Evolutionary conservation across 768 basidiomycete genomes (phyloP).

Genomic region (Leccinum rimulosum): DNA sequence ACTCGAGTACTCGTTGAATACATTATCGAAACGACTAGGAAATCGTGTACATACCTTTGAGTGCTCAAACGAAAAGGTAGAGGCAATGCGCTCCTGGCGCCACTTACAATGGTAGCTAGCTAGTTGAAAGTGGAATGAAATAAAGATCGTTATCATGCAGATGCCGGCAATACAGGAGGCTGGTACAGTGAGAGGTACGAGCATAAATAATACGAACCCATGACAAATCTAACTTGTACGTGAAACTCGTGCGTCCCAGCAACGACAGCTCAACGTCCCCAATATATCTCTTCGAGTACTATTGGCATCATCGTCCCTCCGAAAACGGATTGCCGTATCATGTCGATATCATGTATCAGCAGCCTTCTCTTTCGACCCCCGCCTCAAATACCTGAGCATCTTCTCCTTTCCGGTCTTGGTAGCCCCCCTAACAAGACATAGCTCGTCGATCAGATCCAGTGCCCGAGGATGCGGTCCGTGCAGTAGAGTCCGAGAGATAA

Average conservation of each 20-base stretch:
- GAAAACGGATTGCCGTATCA: background rate
- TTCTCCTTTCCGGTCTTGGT: constrained; percentile 14
- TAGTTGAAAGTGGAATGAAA: too few relatives aligned
- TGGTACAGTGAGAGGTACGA: background rate
- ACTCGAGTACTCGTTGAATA: background rate
- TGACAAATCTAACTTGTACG: background rate
- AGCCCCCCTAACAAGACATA: constrained; percentile 24
- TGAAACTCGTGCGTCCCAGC: too few relatives aligned
- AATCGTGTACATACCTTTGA: constrained; percentile 18
- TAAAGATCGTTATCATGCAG: too few relatives aligned
- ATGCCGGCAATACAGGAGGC: too few relatives aligned
- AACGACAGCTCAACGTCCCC: background rate
- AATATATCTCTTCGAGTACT: background rate
- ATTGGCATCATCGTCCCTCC: background rate
- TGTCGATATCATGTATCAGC: background rate
- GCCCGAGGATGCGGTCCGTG: too few relatives aligned
- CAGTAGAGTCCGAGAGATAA: too few relatives aligned
- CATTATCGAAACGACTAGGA: background rate
- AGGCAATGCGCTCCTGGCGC: constrained; percentile 2
- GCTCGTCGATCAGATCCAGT: constrained; percentile 15
- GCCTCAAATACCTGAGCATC: constrained; percentile 18
- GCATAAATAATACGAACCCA: background rate
- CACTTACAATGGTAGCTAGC: too few relatives aligned
- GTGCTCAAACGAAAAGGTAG: constrained; percentile 4
- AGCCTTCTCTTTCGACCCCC: constrained; percentile 8